Conservation (phyloP, 805 yeast genomes). For the Kazachstania africana region DNA sequence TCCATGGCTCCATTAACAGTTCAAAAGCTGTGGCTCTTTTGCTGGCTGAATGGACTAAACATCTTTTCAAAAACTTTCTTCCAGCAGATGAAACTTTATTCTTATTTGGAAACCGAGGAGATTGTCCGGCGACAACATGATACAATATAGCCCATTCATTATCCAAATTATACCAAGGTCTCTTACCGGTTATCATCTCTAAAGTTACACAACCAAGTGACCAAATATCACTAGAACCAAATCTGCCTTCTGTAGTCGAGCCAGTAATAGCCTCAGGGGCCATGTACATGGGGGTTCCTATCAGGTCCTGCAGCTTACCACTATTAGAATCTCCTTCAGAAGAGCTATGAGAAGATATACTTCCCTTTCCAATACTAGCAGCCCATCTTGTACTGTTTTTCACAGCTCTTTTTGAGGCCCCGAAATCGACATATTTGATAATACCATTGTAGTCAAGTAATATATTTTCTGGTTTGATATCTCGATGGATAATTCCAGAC, state of each 20-base stretch:
- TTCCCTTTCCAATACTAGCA: background rate
- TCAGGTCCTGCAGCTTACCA: conserved; percentile 24
- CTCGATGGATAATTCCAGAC: conserved; percentile 89
- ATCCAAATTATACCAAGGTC: conserved; percentile 97
- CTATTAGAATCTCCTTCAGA: background rate
- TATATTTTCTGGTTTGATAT: conserved; percentile 91
- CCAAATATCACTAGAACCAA: conserved; percentile 70
- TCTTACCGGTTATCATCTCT: conserved; percentile 92
- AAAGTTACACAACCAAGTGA: conserved; percentile 91
- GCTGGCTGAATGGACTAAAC: conserved; percentile 74
- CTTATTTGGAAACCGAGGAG: conserved; percentile 69
- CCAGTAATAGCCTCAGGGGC: conserved; percentile 95
- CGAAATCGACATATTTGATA: conserved; percentile 92
- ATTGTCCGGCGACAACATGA: conserved; percentile 91
- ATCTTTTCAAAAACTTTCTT: conserved; percentile 55
- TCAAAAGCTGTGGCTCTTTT: conserved; percentile 78
- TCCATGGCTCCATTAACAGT: conserved; percentile 83
- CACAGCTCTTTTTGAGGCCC: conserved; percentile 88
- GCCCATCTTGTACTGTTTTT: conserved; percentile 37
- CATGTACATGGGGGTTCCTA: conserved; percentile 99
- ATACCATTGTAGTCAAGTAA: conserved; percentile 85
- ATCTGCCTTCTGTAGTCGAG: conserved; percentile 29
- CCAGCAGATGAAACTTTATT: conserved; percentile 80
- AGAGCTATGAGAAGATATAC: background rate
- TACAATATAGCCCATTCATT: conserved; percentile 99